Evolutionary conservation across 345 rosid genomes (phyloP).

Genomic region (Theobroma cacao): DNA sequence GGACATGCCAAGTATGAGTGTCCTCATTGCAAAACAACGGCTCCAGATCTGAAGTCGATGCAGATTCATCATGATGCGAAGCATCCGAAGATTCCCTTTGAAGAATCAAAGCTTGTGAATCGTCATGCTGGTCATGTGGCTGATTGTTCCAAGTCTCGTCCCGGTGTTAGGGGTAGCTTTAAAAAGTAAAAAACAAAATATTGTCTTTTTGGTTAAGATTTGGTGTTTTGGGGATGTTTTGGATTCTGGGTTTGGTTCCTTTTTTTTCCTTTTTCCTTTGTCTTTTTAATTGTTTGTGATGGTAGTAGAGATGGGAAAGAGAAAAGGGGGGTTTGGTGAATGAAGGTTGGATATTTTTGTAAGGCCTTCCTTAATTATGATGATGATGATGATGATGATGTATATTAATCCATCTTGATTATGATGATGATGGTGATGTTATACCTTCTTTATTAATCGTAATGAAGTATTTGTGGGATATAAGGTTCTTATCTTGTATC

Average conservation of each 20-base stretch:
- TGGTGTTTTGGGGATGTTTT: not conserved
- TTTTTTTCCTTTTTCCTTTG: not conserved
- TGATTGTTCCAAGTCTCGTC: slow-evolving; percentile 38
- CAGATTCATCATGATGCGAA: slow-evolving; percentile 92
- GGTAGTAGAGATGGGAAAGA: not conserved
- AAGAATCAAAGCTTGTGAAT: slow-evolving; percentile 63
- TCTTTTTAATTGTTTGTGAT: not conserved
- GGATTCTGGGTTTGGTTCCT: not conserved
- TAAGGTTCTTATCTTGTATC: not conserved
- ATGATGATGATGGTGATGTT: slow-evolving; percentile 5
- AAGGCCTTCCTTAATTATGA: not conserved
- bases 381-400: not conserved
- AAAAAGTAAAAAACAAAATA: slow-evolving; percentile 35
- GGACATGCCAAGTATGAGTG: slow-evolving; percentile 95
- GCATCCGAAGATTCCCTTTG: slow-evolving; percentile 78
- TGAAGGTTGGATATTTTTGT: not conserved
- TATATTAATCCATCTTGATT: not conserved
- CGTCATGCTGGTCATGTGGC: slow-evolving; percentile 36
- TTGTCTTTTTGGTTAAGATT: not conserved
- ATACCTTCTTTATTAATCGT: not conserved
- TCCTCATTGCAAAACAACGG: slow-evolving; percentile 81
- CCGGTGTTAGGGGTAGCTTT: slow-evolving; percentile 53
- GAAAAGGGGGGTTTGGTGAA: not conserved
- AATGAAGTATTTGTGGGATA: not conserved
- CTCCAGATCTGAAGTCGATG: slow-evolving; percentile 79